These are phyloP conservation scores for Alternaria postmessia DNA, from an alignment of 2,329 filamentous ascomycete species.

Conservation along the genomic window DNA sequence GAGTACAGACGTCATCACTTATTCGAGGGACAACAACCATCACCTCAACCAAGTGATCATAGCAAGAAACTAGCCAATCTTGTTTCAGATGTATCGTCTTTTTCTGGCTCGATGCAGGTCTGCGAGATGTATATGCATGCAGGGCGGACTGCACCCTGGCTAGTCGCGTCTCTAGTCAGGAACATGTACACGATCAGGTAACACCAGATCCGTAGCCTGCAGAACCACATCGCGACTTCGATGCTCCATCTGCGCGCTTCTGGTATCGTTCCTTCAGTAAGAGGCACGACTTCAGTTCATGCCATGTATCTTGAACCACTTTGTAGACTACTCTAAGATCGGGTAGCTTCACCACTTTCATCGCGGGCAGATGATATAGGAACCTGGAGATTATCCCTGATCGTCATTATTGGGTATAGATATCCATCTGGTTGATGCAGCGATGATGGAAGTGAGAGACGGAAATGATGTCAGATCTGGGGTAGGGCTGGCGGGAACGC, in stretches of 20 bases:
- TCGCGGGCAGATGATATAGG: background rate
- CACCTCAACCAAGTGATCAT: background rate
- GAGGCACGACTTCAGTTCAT: background rate
- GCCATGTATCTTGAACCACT: background rate
- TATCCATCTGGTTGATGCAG: background rate
- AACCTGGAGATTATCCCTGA: background rate
- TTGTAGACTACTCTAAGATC: background rate
- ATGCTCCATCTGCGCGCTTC: background rate
- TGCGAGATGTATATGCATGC: background rate
- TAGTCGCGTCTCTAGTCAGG: background rate
- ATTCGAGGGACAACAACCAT: background rate
- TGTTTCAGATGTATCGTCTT: background rate
- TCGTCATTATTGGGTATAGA: background rate
- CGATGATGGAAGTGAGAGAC: background rate
- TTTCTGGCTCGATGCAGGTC: background rate
- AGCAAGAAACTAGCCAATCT: background rate
- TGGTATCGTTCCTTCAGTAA: background rate
- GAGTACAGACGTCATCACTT: background rate
- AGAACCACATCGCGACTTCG: background rate
- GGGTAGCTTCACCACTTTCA: background rate
- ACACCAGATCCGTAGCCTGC: background rate
- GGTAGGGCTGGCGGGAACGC: background rate
- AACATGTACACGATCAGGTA: background rate
- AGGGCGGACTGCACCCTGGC: background rate
- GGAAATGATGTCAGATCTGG: background rate